phyloP scores from a whole-genome alignment of 331 rosid species.

The Malus hybrid region DNA sequence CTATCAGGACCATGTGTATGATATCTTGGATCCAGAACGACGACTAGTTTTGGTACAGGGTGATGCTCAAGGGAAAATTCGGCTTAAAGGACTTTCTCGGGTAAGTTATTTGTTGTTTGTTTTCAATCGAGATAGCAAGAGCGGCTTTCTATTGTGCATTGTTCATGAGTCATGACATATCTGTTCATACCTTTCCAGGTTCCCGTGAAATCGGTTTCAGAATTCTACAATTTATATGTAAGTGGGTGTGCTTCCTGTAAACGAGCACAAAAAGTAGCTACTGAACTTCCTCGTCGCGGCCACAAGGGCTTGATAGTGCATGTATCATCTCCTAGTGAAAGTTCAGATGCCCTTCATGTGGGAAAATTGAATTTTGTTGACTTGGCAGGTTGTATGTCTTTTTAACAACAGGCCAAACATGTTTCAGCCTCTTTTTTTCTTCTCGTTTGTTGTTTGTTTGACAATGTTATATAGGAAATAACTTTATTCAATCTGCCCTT shows the following conservation, averaged over 20 bases:
- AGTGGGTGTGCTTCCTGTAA: slow-evolving; percentile 41
- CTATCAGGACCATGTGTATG: slow-evolving; percentile 67
- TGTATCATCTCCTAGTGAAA: slow-evolving; percentile 32
- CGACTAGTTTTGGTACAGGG: slow-evolving; percentile 54
- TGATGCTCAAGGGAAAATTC: slow-evolving; percentile 56
- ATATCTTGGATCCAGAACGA: slow-evolving; percentile 54
- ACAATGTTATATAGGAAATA: background rate
- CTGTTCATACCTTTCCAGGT: slow-evolving; percentile 35
- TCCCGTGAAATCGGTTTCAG: slow-evolving; percentile 54
- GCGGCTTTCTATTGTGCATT: background rate
- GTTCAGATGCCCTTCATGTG: slow-evolving; percentile 15
- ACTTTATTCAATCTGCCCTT: slow-evolving; percentile 5
- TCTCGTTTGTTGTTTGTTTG: no score
- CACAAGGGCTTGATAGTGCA: slow-evolving; percentile 72
- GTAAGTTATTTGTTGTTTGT: slow-evolving; percentile 24
- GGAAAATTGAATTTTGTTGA: slow-evolving; percentile 83
- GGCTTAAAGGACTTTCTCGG: slow-evolving; percentile 74
- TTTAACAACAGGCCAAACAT: background rate
- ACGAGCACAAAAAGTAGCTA: slow-evolving; percentile 33
- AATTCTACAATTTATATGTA: slow-evolving; percentile 47
- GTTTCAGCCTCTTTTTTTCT: background rate
- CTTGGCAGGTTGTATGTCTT: slow-evolving; percentile 55
- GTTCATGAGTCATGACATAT: background rate
- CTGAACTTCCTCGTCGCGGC: slow-evolving; percentile 39
- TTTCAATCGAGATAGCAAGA: background rate